These are phyloP conservation scores for Ceratocystiopsis sp. DNA, from an alignment of 2,329 filamentous ascomycete species.

Conservation along the genomic window DNA sequence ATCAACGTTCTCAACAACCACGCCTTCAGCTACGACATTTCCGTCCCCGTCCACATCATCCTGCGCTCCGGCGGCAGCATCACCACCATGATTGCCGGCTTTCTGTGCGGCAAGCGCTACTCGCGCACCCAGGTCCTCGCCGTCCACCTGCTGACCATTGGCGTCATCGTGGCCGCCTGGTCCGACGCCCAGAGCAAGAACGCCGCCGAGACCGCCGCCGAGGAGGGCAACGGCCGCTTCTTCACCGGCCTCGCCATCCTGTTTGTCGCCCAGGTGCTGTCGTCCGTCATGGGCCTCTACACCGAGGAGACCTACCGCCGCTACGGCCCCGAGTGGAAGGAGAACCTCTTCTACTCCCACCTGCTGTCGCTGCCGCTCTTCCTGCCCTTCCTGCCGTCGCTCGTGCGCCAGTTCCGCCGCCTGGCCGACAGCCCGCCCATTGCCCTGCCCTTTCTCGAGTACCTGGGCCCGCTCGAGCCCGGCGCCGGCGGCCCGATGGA, in stretches of 20 bases:
- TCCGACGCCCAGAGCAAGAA: conserved; percentile 79
- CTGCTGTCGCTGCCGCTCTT: conserved; percentile 58
- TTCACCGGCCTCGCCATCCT: conserved; percentile 63
- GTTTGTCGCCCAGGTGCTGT: conserved; percentile 74
- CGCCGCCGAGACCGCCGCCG: conserved; percentile 14
- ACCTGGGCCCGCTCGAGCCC: conserved; percentile 1
- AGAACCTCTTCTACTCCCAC: conserved; percentile 90
- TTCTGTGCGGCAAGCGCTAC: conserved; percentile 71
- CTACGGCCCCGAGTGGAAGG: conserved; percentile 82
- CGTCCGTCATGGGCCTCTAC: conserved; percentile 88
- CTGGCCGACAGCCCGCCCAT: conserved; percentile 49
- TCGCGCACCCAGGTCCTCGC: conserved; percentile 63
- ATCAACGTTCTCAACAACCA: conserved; percentile 97
- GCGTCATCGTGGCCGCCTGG: conserved; percentile 76
- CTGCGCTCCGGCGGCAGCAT: conserved; percentile 88
- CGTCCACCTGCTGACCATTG: conserved; percentile 67
- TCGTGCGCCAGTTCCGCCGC: conserved; percentile 45
- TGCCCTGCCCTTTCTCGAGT: conserved; percentile 20
- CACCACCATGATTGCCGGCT: conserved; percentile 85
- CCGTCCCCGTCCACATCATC: conserved; percentile 92
- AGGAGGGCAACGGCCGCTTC: conserved; percentile 25
- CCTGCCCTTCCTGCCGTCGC: conserved; percentile 48
- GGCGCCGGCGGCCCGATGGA: conserved; percentile 6
- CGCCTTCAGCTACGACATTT: conserved; percentile 93
- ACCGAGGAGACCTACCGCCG: conserved; percentile 76